Evolutionary conservation across 345 rosid genomes (phyloP).

Genomic region (Gynandropsis gynandra): DNA sequence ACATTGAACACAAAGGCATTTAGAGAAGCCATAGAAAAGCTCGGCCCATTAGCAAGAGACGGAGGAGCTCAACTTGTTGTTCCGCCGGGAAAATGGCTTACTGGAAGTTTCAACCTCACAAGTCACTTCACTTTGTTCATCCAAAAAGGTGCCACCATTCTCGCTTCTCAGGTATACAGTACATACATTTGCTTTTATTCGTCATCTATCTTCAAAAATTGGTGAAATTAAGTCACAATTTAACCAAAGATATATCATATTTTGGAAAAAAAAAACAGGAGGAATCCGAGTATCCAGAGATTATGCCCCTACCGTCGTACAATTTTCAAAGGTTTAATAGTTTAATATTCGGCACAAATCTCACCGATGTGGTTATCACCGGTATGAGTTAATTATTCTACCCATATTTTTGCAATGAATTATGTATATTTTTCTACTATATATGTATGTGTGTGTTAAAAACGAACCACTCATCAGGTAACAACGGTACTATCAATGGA

Average conservation of each 20-base stretch:
- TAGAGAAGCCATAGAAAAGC: slow-evolving; percentile 37
- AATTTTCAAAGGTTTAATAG: slow-evolving; percentile 47
- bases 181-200: neutral
- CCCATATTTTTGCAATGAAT: no score
- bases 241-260: no score
- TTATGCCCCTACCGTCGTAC: slow-evolving; percentile 46
- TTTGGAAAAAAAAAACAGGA: no score
- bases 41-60: slow-evolving; percentile 36
- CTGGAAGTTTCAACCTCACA: slow-evolving; percentile 81
- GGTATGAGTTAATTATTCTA: no score
- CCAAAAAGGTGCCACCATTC: slow-evolving; percentile 51
- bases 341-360: slow-evolving; percentile 56
- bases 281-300: slow-evolving; percentile 48
- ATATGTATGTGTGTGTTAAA: no score
- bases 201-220: no score
- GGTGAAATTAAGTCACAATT: no score
- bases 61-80: slow-evolving; percentile 76
- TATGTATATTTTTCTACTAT: no score
- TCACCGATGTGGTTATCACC: slow-evolving; percentile 55
- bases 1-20: slow-evolving; percentile 61
- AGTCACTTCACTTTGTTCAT: slow-evolving; percentile 79
- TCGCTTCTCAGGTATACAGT: slow-evolving; percentile 60
- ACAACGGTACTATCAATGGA: slow-evolving; percentile 77
- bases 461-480: no score
- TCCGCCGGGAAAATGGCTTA: slow-evolving; percentile 78